phyloP scores from a whole-genome alignment of 805 yeast genomes.

The Yueomyces sp. region DNA sequence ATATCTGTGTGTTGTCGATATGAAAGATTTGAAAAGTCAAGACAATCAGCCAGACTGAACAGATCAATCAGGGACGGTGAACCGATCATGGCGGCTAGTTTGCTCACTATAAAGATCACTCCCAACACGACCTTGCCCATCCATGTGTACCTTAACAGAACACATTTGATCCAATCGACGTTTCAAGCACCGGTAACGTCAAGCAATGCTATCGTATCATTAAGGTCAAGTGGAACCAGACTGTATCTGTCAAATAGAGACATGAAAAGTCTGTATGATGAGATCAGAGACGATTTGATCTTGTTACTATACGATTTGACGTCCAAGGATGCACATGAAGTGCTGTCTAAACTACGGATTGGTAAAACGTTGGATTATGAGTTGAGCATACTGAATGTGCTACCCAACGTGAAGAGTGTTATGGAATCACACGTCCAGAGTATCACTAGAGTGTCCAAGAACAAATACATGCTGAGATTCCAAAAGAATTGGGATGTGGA shows the following conservation, averaged over 20 bases:
- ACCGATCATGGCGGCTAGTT: slow-evolving; percentile 8
- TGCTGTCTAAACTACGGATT: slow-evolving; percentile 13
- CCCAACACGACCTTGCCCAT: slow-evolving; percentile 14
- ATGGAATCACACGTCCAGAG: slow-evolving; percentile 9
- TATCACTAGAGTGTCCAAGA: slow-evolving; percentile 15
- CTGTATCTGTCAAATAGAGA: slow-evolving; percentile 21
- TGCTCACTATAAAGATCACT: slow-evolving; percentile 14
- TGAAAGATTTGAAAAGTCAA: no score
- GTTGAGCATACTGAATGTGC: slow-evolving; percentile 4
- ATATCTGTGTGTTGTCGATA: no score
- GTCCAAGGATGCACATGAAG: slow-evolving; percentile 10
- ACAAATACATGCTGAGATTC: slow-evolving; percentile 15
- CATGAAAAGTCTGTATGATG: slow-evolving; percentile 14
- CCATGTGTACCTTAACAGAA: slow-evolving; percentile 19
- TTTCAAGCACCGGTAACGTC: slow-evolving; percentile 24
- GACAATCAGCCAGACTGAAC: no score
- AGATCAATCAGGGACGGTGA: no score
- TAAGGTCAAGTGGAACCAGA: slow-evolving; percentile 18
- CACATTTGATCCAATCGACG: slow-evolving; percentile 10
- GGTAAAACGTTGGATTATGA: slow-evolving; percentile 15
- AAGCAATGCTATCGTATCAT: slow-evolving; percentile 21
- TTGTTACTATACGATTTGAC: slow-evolving; percentile 19
- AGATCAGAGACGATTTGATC: slow-evolving; percentile 15
- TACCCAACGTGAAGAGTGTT: slow-evolving; percentile 1
- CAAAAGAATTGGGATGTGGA: slow-evolving; percentile 20